Base-by-base conservation (phyloP, 2,329 filamentous ascomycete genomes). In the Beauveria asiatica region DNA sequence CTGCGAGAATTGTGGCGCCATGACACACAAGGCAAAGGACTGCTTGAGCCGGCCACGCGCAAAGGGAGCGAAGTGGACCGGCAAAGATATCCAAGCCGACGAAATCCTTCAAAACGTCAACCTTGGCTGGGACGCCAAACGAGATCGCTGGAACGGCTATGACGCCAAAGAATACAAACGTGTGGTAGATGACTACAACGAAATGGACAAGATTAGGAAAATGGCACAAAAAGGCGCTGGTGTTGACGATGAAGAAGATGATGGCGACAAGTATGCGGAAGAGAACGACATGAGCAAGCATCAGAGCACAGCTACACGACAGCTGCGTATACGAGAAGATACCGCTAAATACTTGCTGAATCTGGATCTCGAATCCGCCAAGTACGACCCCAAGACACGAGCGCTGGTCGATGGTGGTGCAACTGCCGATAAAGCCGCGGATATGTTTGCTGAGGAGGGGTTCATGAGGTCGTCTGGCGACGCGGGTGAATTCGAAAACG, bases 121-220 rank as follows among this genome's bases (percentile, higher is more conserved):
- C 50, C 77, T 97, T 52, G 90, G 92, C 3, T 99, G 93, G 90
- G 95, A 99, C 73, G 94, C 94, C 23, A 99, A 99, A 78, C 83
- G 94, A 66, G 94, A 99, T 76, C 85, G 93, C 48, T 99, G 94
- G 93, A 97, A 97, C 70, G 93, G 93, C n/a, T 99, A 96, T 74
- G 92, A 97, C 72, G 79, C 92, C 1, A 85, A 83, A 65, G 90
- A 97, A 73, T 97, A 96, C 72, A 82, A 84, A 62, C 80, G 84
- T 62, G 90, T 97, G n/a, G 86, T 97, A 45, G 86, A 96, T 55
- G 90, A 96, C 67, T 96, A 89, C 73, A 87, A 94, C 64, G 84
- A 93, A 70, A 78, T 97, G 72, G 93, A 97, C 70, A 84, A 88
- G 65, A 76, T 97, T 63, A 76, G 81, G n/a, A 77, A 82, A 67